Conservation (phyloP, 2,329 filamentous ascomycete genomes). For the Ilyonectria robusta region DNA sequence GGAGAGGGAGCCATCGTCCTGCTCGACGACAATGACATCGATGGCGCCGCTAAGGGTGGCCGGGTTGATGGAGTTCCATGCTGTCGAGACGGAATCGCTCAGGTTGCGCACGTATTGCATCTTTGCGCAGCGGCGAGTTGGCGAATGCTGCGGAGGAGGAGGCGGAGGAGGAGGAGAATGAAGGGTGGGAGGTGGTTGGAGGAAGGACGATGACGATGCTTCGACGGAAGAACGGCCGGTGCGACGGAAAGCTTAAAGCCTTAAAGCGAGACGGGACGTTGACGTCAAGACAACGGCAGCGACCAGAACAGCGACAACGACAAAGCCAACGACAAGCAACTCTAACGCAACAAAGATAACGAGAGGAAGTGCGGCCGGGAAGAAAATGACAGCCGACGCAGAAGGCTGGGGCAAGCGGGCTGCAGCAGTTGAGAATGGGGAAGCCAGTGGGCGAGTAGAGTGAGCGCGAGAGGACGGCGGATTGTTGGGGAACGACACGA, state of each 20-base stretch:
- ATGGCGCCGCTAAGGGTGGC: constrained; percentile 97
- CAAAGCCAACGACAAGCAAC: background rate
- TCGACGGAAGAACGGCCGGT: constrained; percentile 16
- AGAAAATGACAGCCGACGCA: constrained; percentile 10
- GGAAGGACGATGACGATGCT: constrained; percentile 16
- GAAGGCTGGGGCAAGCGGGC: constrained; percentile 19
- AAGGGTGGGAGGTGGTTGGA: constrained; percentile 1
- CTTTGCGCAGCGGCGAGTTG: constrained; percentile 44
- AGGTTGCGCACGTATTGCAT: constrained; percentile 99
- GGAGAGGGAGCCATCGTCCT: constrained; percentile 88
- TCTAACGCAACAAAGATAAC: background rate
- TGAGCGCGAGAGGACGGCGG: constrained; percentile 18
- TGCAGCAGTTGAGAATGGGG: constrained; percentile 15
- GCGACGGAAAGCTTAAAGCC: constrained; percentile 11
- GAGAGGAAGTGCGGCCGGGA: background rate
- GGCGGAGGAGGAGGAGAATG: background rate
- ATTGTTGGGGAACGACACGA: constrained; percentile 24
- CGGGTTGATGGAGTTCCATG: constrained; percentile 99
- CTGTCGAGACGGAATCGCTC: constrained; percentile 95
- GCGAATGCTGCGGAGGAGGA: background rate
- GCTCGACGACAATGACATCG: constrained; percentile 98
- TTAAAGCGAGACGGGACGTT: constrained; percentile 17
- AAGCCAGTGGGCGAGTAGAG: constrained; percentile 23
- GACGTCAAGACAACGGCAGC: constrained; percentile 18
- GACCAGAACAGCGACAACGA: background rate